Evolutionary conservation across 2,329 filamentous ascomycete genomes (phyloP).

Genomic region (Colletotrichum godetiae): DNA sequence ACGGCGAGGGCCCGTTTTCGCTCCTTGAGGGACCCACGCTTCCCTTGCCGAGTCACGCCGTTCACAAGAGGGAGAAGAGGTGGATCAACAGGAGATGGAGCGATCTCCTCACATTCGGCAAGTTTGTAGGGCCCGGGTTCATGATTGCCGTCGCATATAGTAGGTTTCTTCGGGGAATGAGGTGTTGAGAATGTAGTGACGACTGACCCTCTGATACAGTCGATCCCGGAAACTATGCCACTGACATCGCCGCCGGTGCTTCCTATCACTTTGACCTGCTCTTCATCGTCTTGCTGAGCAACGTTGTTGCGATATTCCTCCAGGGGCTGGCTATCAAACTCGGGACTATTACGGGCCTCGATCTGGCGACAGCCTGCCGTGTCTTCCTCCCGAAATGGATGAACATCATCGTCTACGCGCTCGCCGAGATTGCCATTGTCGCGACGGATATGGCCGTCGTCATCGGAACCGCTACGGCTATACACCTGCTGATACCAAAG

Average conservation of each 20-base stretch:
- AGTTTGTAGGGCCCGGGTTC: conserved; percentile 73
- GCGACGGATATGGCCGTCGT: conserved; percentile 80
- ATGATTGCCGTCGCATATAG: conserved; percentile 71
- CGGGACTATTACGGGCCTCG: conserved; percentile 75
- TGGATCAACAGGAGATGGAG: conserved; percentile 10
- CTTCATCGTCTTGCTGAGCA: conserved; percentile 76
- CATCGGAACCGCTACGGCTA: conserved; percentile 76
- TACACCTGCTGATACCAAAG: conserved; percentile 73
- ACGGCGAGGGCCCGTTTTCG: not conserved
- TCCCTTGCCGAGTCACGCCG: not conserved
- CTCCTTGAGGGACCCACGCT: not conserved
- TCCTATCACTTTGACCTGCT: conserved; percentile 73
- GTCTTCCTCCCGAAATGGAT: conserved; percentile 75
- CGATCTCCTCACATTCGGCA: conserved; percentile 15
- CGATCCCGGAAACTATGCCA: conserved; percentile 76
- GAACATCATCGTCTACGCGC: conserved; percentile 68
- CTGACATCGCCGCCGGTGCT: conserved; percentile 75
- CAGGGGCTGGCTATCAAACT: conserved; percentile 77
- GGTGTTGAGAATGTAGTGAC: not conserved
- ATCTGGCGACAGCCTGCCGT: conserved; percentile 75
- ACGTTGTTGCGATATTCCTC: conserved; percentile 78
- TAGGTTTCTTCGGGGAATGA: conserved; percentile 43
- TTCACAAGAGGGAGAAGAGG: not conserved
- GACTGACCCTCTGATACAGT: conserved; percentile 46
- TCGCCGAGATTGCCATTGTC: conserved; percentile 76